Conservation (phyloP, 2,329 filamentous ascomycete species). For the Allantophomopsis lycopodina region DNA sequence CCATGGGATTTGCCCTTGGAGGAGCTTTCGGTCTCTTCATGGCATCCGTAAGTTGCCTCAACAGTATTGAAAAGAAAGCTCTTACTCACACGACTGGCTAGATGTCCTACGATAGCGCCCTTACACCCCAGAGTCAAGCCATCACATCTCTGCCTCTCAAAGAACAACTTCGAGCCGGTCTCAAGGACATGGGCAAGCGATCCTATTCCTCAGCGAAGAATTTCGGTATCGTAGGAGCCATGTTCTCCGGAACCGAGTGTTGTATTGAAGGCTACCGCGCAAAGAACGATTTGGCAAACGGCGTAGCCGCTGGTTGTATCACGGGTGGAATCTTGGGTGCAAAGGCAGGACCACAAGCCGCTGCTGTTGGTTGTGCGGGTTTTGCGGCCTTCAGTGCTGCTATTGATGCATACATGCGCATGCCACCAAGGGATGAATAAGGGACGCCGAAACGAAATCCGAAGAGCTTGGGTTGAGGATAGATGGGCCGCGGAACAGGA, state of each 20-base stretch:
- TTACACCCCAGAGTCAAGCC: slow-evolving; percentile 29
- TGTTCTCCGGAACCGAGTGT: slow-evolving; percentile 90
- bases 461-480: too few relatives aligned
- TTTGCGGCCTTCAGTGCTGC: slow-evolving; percentile 89
- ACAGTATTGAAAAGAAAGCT: neutral
- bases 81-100: slow-evolving; percentile 19
- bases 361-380: slow-evolving; percentile 74
- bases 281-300: slow-evolving; percentile 88
- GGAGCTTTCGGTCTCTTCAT: slow-evolving; percentile 96
- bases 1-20: slow-evolving; percentile 88
- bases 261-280: slow-evolving; percentile 85
- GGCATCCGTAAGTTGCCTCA: slow-evolving; percentile 59
- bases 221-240: slow-evolving; percentile 83
- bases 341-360: slow-evolving; percentile 80
- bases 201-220: slow-evolving; percentile 81
- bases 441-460: too few relatives aligned
- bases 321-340: slow-evolving; percentile 82
- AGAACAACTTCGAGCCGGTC: slow-evolving; percentile 72
- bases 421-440: slow-evolving; percentile 46
- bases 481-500: too few relatives aligned
- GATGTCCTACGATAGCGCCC: slow-evolving; percentile 98
- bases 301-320: slow-evolving; percentile 74
- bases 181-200: slow-evolving; percentile 87
- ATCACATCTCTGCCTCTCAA: slow-evolving; percentile 59
- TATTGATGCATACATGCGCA: slow-evolving; percentile 84